phyloP scores from a whole-genome alignment of 495 filamentous ascomycete genomes.

The Annulohypoxylon bovei region DNA sequence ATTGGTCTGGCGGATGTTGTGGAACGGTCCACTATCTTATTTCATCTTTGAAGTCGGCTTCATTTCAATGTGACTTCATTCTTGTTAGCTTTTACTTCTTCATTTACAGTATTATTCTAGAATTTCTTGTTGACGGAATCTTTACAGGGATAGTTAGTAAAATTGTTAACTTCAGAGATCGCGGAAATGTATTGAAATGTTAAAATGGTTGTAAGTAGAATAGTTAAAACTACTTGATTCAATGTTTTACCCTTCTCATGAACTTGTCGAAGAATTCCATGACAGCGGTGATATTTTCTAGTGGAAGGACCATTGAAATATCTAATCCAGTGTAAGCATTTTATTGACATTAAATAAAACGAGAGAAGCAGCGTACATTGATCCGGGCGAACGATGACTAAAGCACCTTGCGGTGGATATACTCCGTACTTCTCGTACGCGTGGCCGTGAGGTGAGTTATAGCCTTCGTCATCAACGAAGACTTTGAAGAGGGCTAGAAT shows the following conservation, averaged over 20 bases:
- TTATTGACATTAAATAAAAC: neutral
- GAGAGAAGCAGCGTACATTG: slow-evolving; percentile 64
- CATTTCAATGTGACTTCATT: too few relatives aligned
- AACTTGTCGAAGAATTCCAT: slow-evolving; percentile 40
- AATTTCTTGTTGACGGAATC: too few relatives aligned
- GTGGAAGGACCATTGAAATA: slow-evolving; percentile 39
- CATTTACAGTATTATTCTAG: too few relatives aligned
- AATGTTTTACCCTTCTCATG: slow-evolving; percentile 14
- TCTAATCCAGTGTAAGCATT: slow-evolving; percentile 39
- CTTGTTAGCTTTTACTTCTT: too few relatives aligned
- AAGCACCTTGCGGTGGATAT: slow-evolving; percentile 60
- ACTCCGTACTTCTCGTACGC: slow-evolving; percentile 71
- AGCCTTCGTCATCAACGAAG: slow-evolving; percentile 73
- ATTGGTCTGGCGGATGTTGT: too few relatives aligned
- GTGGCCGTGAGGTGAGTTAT: slow-evolving; percentile 71
- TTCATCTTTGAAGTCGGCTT: too few relatives aligned
- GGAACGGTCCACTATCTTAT: too few relatives aligned
- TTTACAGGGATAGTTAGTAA: too few relatives aligned
- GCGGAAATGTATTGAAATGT: too few relatives aligned
- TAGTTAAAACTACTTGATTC: neutral
- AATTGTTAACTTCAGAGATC: too few relatives aligned
- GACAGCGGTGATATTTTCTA: slow-evolving; percentile 23
- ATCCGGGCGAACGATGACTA: slow-evolving; percentile 73
- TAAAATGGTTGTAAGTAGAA: too few relatives aligned
- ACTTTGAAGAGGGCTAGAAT: slow-evolving; percentile 67